These are phyloP conservation scores for Lophiostoma macrostomum DNA, from an alignment of 495 filamentous ascomycete species.

Conservation along the genomic window DNA sequence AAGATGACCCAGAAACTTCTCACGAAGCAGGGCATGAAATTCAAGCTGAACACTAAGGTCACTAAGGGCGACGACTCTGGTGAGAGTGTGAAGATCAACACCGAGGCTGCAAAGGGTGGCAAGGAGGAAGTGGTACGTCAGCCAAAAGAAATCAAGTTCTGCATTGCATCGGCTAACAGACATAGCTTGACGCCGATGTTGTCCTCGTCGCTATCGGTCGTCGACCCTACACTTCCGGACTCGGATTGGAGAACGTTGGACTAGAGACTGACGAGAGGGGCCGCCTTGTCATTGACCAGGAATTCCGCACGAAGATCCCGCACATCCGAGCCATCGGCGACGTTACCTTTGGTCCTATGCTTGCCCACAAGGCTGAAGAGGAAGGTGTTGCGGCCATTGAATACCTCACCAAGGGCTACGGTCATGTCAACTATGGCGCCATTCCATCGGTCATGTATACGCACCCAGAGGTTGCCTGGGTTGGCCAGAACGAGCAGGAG, in stretches of 20 bases:
- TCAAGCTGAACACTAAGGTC: slow-evolving; percentile 97
- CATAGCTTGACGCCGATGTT: slow-evolving; percentile 86
- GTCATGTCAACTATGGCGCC: slow-evolving; percentile 97
- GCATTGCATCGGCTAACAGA: slow-evolving; percentile 3
- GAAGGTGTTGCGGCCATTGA: slow-evolving; percentile 92
- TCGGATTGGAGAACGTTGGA: slow-evolving; percentile 90
- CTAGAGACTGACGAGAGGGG: slow-evolving; percentile 92
- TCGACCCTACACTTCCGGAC: slow-evolving; percentile 86
- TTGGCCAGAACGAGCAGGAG: slow-evolving; percentile 95
- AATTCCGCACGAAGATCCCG: slow-evolving; percentile 94
- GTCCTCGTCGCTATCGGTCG: slow-evolving; percentile 97
- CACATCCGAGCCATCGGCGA: slow-evolving; percentile 98
- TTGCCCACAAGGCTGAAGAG: slow-evolving; percentile 99
- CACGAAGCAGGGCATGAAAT: slow-evolving; percentile 95
- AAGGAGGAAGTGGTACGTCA: slow-evolving; percentile 80
- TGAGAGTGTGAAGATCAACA: slow-evolving; percentile 69
- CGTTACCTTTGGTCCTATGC: slow-evolving; percentile 97
- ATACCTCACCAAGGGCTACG: slow-evolving; percentile 95
- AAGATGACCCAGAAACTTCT: slow-evolving; percentile 92
- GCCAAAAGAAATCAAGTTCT: slow-evolving; percentile 14
- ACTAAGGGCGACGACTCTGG: slow-evolving; percentile 75
- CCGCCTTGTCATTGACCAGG: slow-evolving; percentile 92
- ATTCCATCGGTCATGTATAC: slow-evolving; percentile 99
- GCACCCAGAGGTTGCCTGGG: slow-evolving; percentile 97
- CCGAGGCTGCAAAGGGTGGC: slow-evolving; percentile 94